Percentiles rank a stretch among this genome's conserved stretches.
These are phyloP conservation scores for Solanum habrochaites DNA, from an alignment of 257 asterid species.

Conservation along the genomic window DNA sequence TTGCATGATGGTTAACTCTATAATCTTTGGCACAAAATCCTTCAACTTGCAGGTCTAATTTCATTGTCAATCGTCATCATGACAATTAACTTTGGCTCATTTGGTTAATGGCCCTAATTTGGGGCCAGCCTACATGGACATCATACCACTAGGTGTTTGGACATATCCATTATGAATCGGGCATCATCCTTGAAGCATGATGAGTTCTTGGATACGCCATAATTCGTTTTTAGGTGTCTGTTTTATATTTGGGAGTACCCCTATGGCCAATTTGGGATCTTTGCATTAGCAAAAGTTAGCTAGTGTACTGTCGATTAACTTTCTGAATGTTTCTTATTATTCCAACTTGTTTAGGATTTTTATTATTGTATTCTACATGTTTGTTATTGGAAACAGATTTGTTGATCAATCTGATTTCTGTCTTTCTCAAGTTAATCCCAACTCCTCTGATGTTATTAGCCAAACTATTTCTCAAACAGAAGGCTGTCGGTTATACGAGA, in stretches of 20 bases:
- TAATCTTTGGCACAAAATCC: constrained; percentile 30
- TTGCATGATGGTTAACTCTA: constrained; percentile 51
- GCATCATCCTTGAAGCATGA: background rate
- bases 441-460: background rate
- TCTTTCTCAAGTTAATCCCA: background rate
- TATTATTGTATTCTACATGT: background rate
- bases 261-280: background rate
- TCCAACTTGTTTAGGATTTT: background rate
- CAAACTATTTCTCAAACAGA: background rate
- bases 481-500: background rate
- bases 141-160: background rate
- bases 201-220: background rate
- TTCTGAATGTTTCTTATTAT: background rate
- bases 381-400: background rate
- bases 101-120: background rate
- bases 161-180: background rate
- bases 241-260: background rate
- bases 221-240: background rate
- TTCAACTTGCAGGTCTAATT: constrained; percentile 14
- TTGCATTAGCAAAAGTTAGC: background rate
- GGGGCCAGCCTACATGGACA: background rate
- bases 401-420: background rate
- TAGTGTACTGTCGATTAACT: background rate
- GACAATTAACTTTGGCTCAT: background rate
- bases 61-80: background rate